phyloP scores from a whole-genome alignment of 176 grass and related monocot species.

The Dendrocalamus sinicus region DNA sequence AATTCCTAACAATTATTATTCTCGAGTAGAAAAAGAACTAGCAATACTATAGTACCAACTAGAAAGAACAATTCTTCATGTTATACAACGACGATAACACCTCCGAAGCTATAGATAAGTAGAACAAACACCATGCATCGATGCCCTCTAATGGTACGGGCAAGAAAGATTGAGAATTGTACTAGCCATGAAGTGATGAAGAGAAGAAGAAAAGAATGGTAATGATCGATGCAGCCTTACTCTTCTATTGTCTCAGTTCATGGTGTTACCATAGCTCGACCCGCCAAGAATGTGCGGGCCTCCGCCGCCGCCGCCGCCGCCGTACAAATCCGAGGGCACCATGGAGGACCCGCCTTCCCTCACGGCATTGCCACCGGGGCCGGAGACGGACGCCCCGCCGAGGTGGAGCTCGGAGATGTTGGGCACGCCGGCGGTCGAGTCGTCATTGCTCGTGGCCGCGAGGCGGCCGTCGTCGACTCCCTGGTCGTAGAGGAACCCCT shows the following conservation, averaged over 20 bases:
- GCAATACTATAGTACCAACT: conserved; percentile 23
- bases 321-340: conserved; percentile 57
- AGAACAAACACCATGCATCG: conserved; percentile 46
- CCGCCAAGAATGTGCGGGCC: conserved; percentile 60
- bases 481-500: conserved; percentile 96
- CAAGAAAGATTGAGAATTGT: conserved; percentile 2
- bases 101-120: conserved; percentile 25
- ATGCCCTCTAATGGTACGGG: conserved; percentile 10
- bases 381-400: conserved; percentile 48
- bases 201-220: conserved; percentile 44
- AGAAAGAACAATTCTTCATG: conserved; percentile 41
- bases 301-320: conserved; percentile 22
- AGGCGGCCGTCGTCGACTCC: conserved; percentile 76
- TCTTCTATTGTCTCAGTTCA: conserved; percentile 67
- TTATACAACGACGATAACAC: conserved; percentile 41
- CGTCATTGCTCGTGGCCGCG: conserved; percentile 58
- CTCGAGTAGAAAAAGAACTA: not conserved
- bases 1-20: conserved; percentile 49
- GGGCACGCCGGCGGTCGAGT: conserved; percentile 59
- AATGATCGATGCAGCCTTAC: conserved; percentile 49
- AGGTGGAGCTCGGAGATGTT: conserved; percentile 97
- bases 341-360: conserved; percentile 40
- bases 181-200: conserved; percentile 19
- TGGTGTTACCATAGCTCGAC: conserved; percentile 67
- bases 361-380: conserved; percentile 8